These are phyloP conservation scores for Aspergillus sp. DNA, from an alignment of 2,329 filamentous ascomycete species.

Conservation along the genomic window DNA sequence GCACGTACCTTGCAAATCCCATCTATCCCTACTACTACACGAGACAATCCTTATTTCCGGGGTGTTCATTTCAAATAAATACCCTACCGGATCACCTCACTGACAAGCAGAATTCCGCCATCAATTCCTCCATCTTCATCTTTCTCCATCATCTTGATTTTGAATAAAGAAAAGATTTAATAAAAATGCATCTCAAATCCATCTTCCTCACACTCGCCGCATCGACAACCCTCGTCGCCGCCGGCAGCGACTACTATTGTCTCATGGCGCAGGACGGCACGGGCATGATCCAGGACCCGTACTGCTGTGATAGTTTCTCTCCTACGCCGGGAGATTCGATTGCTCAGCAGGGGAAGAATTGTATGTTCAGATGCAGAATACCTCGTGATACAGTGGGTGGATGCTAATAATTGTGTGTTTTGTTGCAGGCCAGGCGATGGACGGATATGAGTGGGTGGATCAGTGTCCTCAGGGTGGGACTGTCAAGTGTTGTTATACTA, in stretches of 20 bases:
- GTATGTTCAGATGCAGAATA: slow-evolving; percentile 16
- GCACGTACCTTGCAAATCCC: neutral
- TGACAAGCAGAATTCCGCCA: neutral
- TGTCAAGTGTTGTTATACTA: slow-evolving; percentile 32
- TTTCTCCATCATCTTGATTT: neutral
- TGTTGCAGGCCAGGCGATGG: slow-evolving; percentile 18
- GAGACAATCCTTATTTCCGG: neutral
- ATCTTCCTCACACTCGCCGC: slow-evolving; percentile 25
- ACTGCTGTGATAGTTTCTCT: slow-evolving; percentile 31
- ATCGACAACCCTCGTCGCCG: slow-evolving; percentile 12
- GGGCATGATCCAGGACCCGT: slow-evolving; percentile 31
- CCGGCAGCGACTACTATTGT: slow-evolving; percentile 24
- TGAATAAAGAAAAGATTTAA: neutral
- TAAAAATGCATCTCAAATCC: slow-evolving; percentile 19
- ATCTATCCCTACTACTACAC: neutral
- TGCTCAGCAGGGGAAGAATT: slow-evolving; percentile 26
- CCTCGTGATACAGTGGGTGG: neutral
- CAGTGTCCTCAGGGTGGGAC: slow-evolving; percentile 24
- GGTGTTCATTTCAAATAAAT: neutral
- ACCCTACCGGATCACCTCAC: neutral
- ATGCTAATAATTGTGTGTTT: slow-evolving; percentile 13
- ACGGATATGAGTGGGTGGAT: slow-evolving; percentile 24
- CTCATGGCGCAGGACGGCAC: slow-evolving; percentile 28
- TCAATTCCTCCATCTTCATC: neutral
- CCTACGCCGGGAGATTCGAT: slow-evolving; percentile 21